Evolutionary conservation across 73 alveolate species (phyloP), one percentile per base, ranked within the genome.

Genomic region (Symbiodinium pilosum): DNA sequence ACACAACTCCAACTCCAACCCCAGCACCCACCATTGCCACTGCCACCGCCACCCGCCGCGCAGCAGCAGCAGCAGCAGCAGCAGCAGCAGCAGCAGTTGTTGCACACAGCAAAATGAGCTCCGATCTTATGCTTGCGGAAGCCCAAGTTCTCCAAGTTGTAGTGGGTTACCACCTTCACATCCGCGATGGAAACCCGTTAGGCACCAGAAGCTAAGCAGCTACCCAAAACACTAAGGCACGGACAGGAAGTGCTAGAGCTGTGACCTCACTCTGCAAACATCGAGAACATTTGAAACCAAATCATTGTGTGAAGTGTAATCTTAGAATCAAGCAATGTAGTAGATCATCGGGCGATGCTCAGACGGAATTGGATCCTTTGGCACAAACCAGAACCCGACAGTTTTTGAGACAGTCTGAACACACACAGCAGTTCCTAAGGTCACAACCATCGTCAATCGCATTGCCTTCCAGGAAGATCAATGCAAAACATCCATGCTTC

Each of bases 291-390:
- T n/a, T n/a, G n/a, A n/a, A n/a, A n/a, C n/a, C n/a, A n/a, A n/a
- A n/a, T n/a, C n/a, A n/a, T n/a, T n/a, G n/a, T n/a, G n/a, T n/a
- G n/a, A n/a, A n/a, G 8, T 38, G 43, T 47, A 34, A 43, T 11
- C 87, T 38, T 28, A 51, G 87, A n/a, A 3, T 69, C 92, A 0
- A 83, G 71, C 98, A 39, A 81, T 93, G 98, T 93, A 93, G 93
- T 93, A 93, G 6, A 77, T 0, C 43, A 93, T 77, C 20, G 98
- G 98, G 11, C 98, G 81, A 69, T 77, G 98, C 93, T 93, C 98
- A 30, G 98, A 93, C 8, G 98, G 98, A 42, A 93, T 93, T 11
- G 98, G 98, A 93, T 93, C 98, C 97, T 91, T 16, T 47, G 59
- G 21, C 59, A 47, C 59, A 47, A 47, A 47, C 59, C 21, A 9